Percentiles rank a stretch among this genome's conserved stretches.
These are phyloP conservation scores for Monosporascus sp. DNA, from an alignment of 2,329 filamentous ascomycete species.

Conservation along the genomic window DNA sequence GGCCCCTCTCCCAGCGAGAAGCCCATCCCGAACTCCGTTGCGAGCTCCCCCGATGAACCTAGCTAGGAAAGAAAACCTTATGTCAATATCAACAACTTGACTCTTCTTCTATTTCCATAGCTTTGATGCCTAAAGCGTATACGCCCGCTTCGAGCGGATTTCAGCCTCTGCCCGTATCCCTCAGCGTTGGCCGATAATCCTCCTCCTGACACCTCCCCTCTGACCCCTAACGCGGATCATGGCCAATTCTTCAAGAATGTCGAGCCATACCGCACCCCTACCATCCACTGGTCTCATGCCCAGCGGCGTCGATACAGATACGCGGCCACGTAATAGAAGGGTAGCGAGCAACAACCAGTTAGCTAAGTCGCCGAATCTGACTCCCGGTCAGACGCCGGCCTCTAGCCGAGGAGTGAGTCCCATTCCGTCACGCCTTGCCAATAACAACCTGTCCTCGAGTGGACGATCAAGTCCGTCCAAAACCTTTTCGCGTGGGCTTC, in stretches of 20 bases:
- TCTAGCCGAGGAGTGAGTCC: conserved; percentile 43
- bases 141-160: conserved; percentile 21
- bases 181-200: conserved; percentile 1
- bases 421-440: conserved; percentile 37
- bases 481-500: conserved; percentile 34
- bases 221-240: conserved; percentile 13
- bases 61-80: conserved; percentile 2
- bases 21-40: no score
- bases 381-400: conserved; percentile 31
- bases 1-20: no score
- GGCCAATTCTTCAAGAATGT: conserved; percentile 19
- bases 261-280: conserved; percentile 27
- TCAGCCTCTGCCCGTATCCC: conserved; percentile 15
- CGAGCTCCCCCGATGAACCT: no score
- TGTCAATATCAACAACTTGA: neutral
- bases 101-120: conserved; percentile 3
- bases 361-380: conserved; percentile 25
- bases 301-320: conserved; percentile 31
- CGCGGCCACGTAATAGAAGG: conserved; percentile 48
- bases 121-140: conserved; percentile 18
- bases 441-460: conserved; percentile 17
- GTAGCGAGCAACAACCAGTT: conserved; percentile 26
- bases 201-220: neutral
- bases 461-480: conserved; percentile 24
- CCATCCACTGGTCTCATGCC: conserved; percentile 42